Base-by-base conservation (phyloP, 108 stramenopile genomes). In the Cylindrotheca closterium region DNA sequence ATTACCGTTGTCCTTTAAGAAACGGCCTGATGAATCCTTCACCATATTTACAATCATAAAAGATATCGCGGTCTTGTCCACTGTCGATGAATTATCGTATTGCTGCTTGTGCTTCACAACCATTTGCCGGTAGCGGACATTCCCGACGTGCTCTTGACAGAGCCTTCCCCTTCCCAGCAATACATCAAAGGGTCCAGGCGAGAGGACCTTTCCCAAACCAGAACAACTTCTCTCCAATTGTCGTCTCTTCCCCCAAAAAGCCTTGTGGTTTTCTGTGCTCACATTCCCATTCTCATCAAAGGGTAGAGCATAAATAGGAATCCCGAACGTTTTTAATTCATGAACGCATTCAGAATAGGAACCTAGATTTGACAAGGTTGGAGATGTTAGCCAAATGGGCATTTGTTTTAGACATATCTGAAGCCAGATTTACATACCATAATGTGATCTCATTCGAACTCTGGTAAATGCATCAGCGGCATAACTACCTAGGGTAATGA, bases 91-190 rank as follows among this genome's bases (percentile, higher is more conserved):
- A n/a, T 1, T 25, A 12, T 57, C 56, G 22, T 57, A 57, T 2
- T 30, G 31, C 1, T 30, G 30, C 22, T 33, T 28, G 56, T 57
- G 56, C 32, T 57, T 12, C 8, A 32, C 56, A 57, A 57, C 32
- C 31, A 81, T 46, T 51, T 74, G 75, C 24, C 82, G 65, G 31
- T 77, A 83, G 7, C 73, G 77, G 15, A 52, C 24, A 4, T 52
- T 52, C 1, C 51, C 51, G 1, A 52, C 18, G 26, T 52, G 51
- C 24, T 25, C 23, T 26, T 52, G 26, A 1, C 15, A 18, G 22
- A 47, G 24, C 7, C 47, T 60, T 7, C 59, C 59, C 7, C 59
- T 37, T 15, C 59, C 59, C 21, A 60, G 19, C 25, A 60, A 47
- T 26, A 60, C 59, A 47, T 60, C 59, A 24, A 24, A 47, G 0